phyloP scores from a whole-genome alignment of 305 asterid genomes.

The Coffea humblotiana region DNA sequence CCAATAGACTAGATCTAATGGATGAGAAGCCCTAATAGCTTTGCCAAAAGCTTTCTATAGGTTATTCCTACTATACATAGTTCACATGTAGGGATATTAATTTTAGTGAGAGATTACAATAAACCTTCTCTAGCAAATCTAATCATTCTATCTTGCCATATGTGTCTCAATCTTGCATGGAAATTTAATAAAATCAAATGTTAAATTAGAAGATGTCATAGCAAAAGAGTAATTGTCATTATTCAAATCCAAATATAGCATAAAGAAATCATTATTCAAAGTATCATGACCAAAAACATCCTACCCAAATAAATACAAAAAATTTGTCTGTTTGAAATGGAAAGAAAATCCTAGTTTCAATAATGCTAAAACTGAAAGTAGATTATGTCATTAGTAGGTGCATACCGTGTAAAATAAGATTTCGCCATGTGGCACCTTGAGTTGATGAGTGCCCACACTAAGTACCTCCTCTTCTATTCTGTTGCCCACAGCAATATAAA shows the following conservation, averaged over 20 bases:
- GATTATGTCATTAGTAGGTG: background rate
- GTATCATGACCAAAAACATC: too few relatives aligned
- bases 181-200: background rate
- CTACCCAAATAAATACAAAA: too few relatives aligned
- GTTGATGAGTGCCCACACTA: background rate
- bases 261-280: too few relatives aligned
- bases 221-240: too few relatives aligned
- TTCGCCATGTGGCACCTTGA: too few relatives aligned
- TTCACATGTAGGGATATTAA: background rate
- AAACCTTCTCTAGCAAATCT: background rate
- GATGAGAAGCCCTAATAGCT: too few relatives aligned
- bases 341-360: background rate
- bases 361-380: background rate
- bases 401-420: too few relatives aligned
- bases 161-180: background rate
- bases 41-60: too few relatives aligned
- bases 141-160: background rate
- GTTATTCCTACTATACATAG: background rate
- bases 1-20: too few relatives aligned
- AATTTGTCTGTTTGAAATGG: too few relatives aligned
- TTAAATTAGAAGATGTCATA: background rate
- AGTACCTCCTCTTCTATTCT: background rate
- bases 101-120: background rate
- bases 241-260: too few relatives aligned
- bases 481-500: background rate